Conservation (phyloP, 257 asterid genomes). For the Nicotiana knightiana region DNA sequence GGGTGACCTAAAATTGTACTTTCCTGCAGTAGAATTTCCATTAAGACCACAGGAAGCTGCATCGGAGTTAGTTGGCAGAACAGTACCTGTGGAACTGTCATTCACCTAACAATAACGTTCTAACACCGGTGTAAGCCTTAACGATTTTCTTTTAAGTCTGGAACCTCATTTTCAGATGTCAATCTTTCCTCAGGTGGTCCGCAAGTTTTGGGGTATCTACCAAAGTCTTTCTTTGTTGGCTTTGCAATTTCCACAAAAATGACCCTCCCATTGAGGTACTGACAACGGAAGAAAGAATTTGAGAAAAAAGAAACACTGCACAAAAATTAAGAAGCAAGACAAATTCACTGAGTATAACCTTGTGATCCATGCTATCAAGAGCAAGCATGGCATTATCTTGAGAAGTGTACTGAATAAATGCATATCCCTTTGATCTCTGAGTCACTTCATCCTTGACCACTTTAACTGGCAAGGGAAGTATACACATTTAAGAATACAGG, state of each 20-base stretch:
- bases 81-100: neutral
- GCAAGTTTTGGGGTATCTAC: slow-evolving; percentile 36
- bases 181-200: slow-evolving; percentile 42
- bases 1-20: neutral
- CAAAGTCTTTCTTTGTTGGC: slow-evolving; percentile 34
- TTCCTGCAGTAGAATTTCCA: neutral
- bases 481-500: neutral
- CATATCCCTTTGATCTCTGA: slow-evolving; percentile 48
- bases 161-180: slow-evolving; percentile 15
- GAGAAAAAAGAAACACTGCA: neutral
- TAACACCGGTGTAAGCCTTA: neutral
- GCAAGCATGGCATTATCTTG: slow-evolving; percentile 56
- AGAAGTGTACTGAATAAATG: slow-evolving; percentile 56
- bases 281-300: neutral
- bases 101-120: neutral
- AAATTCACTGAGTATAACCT: slow-evolving; percentile 25
- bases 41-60: neutral
- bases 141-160: slow-evolving; percentile 3
- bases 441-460: slow-evolving; percentile 41
- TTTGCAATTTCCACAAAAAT: slow-evolving; percentile 48
- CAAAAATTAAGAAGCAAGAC: neutral
- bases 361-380: slow-evolving; percentile 56
- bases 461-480: slow-evolving; percentile 27
- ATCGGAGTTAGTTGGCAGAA: neutral
- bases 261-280: slow-evolving; percentile 47